Evolutionary conservation across 1,284 basidiomycete species (phyloP).

Genomic region (Boletus calvinii): DNA sequence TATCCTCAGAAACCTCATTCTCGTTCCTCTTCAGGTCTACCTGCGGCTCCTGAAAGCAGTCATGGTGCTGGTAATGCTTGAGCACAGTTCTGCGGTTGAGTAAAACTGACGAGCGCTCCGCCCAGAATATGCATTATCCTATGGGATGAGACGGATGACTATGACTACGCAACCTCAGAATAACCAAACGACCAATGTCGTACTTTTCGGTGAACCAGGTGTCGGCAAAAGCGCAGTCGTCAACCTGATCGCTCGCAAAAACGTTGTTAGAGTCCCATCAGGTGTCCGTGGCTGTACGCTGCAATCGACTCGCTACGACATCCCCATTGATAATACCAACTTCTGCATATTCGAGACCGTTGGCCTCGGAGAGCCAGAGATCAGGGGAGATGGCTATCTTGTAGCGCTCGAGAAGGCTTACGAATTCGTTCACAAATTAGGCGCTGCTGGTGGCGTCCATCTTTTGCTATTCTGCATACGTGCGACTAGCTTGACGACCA

Average conservation of each 20-base stretch:
- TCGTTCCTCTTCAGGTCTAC: background rate
- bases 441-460: slow-evolving; percentile 3
- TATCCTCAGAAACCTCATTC: no score
- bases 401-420: slow-evolving; percentile 2
- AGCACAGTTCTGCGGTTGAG: background rate
- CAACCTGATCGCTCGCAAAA: background rate
- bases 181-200: background rate
- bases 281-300: background rate
- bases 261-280: background rate
- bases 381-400: background rate
- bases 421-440: background rate
- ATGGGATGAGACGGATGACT: background rate
- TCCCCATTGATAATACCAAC: background rate
- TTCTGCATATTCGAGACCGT: background rate
- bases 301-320: background rate
- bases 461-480: slow-evolving; percentile 8
- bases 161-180: background rate
- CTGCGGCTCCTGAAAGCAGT: background rate
- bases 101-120: background rate
- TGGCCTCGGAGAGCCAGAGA: background rate
- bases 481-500: background rate
- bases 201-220: slow-evolving; percentile 1
- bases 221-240: slow-evolving; percentile 1
- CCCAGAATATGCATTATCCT: background rate
- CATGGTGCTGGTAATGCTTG: background rate